Percentiles rank a stretch among this genome's conserved stretches.
phyloP scores from a whole-genome alignment of 2,329 filamentous ascomycete species.

The Chrysoporthe deuterocubensis region DNA sequence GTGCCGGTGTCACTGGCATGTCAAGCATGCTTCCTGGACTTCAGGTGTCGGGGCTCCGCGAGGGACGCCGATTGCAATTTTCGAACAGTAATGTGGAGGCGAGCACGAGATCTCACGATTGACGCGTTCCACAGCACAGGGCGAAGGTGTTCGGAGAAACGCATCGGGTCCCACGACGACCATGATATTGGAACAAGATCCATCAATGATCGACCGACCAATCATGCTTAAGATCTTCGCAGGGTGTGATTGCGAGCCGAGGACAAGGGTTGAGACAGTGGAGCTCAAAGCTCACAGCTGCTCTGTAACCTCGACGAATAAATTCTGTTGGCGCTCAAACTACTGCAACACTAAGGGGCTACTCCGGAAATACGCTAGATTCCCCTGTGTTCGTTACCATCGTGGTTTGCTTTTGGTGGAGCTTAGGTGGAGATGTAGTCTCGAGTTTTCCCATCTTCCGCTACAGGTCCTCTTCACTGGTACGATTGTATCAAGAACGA shows the following conservation, averaged over 20 bases:
- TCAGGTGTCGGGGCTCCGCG: background rate
- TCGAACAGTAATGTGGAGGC: background rate
- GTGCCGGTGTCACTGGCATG: background rate
- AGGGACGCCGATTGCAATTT: background rate
- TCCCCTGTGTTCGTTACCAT: background rate
- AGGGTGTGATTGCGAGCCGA: background rate
- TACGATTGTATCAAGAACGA: too few relatives aligned
- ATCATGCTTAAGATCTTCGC: background rate
- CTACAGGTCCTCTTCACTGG: background rate
- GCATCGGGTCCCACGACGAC: background rate
- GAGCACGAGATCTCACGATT: background rate
- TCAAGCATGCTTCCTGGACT: background rate
- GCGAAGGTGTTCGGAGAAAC: background rate
- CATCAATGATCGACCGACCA: background rate
- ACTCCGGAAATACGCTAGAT: background rate
- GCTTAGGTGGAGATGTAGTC: background rate
- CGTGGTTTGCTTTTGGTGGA: background rate
- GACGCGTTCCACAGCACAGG: background rate
- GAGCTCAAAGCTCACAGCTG: background rate
- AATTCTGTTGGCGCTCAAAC: background rate
- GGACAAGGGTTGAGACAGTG: background rate
- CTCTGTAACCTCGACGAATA: background rate
- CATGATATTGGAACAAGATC: background rate
- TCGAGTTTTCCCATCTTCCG: background rate
- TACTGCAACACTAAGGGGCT: slow-evolving; percentile 1